These are phyloP conservation scores for Monilinia laxa DNA, from an alignment of 2,329 filamentous ascomycete species.

Conservation along the genomic window DNA sequence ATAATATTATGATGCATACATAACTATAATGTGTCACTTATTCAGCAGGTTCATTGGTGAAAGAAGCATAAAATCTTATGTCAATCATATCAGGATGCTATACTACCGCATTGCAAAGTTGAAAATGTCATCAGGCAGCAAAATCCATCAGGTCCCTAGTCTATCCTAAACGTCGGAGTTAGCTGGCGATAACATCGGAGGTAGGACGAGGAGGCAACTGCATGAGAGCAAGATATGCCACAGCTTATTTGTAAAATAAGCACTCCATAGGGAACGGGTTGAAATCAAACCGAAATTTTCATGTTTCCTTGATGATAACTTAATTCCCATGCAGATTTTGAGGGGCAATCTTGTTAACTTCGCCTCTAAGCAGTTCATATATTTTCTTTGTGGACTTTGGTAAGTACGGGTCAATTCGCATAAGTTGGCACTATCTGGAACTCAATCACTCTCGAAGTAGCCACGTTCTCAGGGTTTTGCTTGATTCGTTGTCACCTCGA, in stretches of 20 bases:
- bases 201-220: not conserved
- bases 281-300: not conserved
- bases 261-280: not conserved
- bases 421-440: not conserved
- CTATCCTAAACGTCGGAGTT: not conserved
- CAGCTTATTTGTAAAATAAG: not conserved
- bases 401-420: not conserved
- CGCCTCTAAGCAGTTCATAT: not conserved
- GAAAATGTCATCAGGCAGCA: not conserved
- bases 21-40: not conserved
- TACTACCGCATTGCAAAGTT: conserved; percentile 3
- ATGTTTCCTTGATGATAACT: not conserved
- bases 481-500: not conserved
- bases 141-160: not conserved
- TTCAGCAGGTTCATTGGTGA: not conserved
- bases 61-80: not conserved
- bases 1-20: not conserved
- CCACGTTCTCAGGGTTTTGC: not conserved
- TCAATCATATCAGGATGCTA: not conserved
- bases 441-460: not conserved
- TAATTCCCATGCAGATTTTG: not conserved
- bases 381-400: not conserved
- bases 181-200: not conserved
- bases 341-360: not conserved
- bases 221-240: not conserved